Conservation (phyloP, 1,139 yeast species). For the Candida sanyaensis region DNA sequence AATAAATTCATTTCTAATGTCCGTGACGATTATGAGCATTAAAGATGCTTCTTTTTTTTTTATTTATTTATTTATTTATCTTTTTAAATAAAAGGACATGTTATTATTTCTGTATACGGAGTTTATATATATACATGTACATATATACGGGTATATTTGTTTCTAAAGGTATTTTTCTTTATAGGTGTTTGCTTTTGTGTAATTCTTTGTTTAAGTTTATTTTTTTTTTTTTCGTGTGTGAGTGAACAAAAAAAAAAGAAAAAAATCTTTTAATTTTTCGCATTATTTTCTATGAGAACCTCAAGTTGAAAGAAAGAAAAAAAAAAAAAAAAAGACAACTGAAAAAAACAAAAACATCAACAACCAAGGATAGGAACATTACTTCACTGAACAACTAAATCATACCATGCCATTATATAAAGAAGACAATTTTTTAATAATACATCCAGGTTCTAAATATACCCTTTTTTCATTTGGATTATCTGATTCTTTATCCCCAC, state of each 20-base stretch:
- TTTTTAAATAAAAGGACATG: too few species aligned
- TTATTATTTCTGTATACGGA: too few species aligned
- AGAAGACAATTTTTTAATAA: slow-evolving; percentile 62
- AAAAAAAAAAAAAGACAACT: too few species aligned
- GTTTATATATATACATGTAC: too few species aligned
- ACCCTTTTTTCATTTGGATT: slow-evolving; percentile 83
- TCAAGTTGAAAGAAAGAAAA: too few species aligned
- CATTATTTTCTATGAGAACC: too few species aligned
- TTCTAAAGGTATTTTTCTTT: background rate
- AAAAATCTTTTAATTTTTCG: background rate
- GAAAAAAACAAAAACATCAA: background rate
- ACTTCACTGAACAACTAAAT: too few species aligned
- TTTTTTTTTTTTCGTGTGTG: background rate
- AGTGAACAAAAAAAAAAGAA: background rate
- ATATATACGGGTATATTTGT: too few species aligned
- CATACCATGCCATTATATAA: slow-evolving; percentile 53
- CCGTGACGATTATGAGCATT: slow-evolving; percentile 14
- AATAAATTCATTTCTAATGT: slow-evolving; percentile 39
- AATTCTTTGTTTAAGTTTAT: too few species aligned
- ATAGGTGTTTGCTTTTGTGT: background rate
- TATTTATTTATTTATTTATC: background rate
- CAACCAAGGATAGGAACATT: background rate
- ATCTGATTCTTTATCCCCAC: slow-evolving; percentile 76
- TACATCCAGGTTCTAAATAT: slow-evolving; percentile 78
- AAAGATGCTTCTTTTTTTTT: background rate